phyloP scores from a whole-genome alignment of 257 asterid genomes.

The Nicotiana otophora region DNA sequence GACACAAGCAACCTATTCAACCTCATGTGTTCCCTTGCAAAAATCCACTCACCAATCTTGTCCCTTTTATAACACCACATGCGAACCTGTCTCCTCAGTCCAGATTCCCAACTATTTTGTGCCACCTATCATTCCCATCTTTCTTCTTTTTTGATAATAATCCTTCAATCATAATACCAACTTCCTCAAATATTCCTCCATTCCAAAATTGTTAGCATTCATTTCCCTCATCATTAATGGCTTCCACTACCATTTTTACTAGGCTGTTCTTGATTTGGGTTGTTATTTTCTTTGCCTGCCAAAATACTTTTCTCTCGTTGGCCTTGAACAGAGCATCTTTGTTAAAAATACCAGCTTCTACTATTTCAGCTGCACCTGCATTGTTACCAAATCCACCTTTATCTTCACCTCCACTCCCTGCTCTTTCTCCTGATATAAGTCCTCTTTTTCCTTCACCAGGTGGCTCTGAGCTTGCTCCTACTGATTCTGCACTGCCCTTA shows the following conservation, averaged over 20 bases:
- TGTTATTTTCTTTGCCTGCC: constrained; percentile 18
- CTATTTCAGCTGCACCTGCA: constrained; percentile 88
- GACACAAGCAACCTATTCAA: constrained; percentile 50
- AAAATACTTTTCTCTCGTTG: not conserved
- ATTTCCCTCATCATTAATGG: constrained; percentile 46
- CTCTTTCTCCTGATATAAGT: constrained; percentile 65
- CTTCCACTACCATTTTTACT: constrained; percentile 9
- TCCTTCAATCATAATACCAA: constrained; percentile 4
- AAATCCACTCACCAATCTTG: constrained; percentile 41
- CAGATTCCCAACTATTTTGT: not conserved
- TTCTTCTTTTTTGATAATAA: not conserved
- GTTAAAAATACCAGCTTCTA: constrained; percentile 41
- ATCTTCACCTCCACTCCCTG: constrained; percentile 34
- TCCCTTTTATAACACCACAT: constrained; percentile 37
- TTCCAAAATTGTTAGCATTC: not conserved
- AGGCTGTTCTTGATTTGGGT: constrained; percentile 16
- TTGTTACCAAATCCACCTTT: constrained; percentile 55
- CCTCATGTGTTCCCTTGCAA: constrained; percentile 42
- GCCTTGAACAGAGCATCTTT: constrained; percentile 9
- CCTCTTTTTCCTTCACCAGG: constrained; percentile 80
- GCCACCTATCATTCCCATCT: constrained; percentile 21
- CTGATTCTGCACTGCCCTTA: constrained; percentile 55
- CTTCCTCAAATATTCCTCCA: not conserved
- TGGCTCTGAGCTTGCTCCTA: constrained; percentile 69
- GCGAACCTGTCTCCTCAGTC: constrained; percentile 27